Percentiles rank a stretch among this genome's conserved stretches.
Evolutionary conservation across 2,329 filamentous ascomycete species (phyloP).

Genomic region (Acephala macrosclerotiorum): DNA sequence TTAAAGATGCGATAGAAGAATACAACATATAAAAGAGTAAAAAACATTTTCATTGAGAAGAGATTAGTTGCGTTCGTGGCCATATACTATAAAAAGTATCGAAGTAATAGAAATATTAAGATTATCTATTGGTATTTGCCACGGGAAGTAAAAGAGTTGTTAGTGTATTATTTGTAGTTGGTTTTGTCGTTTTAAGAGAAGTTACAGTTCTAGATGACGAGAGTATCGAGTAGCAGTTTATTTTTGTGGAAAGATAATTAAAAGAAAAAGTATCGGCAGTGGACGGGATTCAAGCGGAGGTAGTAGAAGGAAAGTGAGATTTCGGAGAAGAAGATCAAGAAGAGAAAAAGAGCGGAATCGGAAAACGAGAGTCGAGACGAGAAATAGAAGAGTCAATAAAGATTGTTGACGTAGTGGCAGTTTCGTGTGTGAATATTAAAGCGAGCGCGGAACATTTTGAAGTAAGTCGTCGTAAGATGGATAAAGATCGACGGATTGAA

Average conservation of each 20-base stretch:
- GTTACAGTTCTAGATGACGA: constrained; percentile 22
- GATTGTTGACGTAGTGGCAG: not conserved
- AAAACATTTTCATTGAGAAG: constrained; percentile 28
- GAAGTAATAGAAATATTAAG: constrained; percentile 36
- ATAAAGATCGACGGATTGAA: constrained; percentile 15
- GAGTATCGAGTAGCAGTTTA: not conserved
- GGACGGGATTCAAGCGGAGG: constrained; percentile 19
- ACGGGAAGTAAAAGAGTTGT: constrained; percentile 29
- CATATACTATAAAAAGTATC: constrained; percentile 37
- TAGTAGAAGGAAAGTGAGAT: not conserved
- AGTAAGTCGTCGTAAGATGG: constrained; percentile 10
- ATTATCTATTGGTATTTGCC: constrained; percentile 41
- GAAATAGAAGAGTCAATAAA: not conserved
- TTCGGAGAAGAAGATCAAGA: not conserved
- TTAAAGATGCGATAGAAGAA: constrained; percentile 26
- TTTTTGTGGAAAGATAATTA: not conserved
- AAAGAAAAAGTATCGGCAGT: constrained; percentile 24
- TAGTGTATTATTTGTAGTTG: constrained; percentile 36
- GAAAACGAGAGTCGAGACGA: not conserved
- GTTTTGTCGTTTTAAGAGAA: constrained; percentile 33
- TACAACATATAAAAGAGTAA: constrained; percentile 21
- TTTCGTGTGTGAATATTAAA: not conserved
- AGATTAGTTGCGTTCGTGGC: constrained; percentile 34
- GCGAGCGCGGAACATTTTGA: constrained; percentile 22
- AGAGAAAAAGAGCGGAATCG: not conserved